Conservation (phyloP, 371 early-diverging fungal species). For the Mucor circinelloides region DNA sequence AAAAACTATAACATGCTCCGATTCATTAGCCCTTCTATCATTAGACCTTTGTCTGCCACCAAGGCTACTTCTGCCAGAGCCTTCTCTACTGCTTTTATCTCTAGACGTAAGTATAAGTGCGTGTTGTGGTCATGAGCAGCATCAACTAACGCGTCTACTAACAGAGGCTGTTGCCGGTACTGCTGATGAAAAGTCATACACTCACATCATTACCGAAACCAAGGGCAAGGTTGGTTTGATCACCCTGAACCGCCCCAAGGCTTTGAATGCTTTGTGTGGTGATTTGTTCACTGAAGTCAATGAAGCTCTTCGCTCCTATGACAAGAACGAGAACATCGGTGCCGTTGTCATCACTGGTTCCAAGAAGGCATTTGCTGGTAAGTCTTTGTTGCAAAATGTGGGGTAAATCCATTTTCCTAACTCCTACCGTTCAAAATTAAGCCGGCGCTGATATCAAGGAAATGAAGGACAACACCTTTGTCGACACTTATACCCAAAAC, state of each 20-base stretch:
- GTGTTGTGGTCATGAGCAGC: neutral
- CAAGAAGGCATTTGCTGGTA: conserved; percentile 95
- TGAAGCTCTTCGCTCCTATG: conserved; percentile 80
- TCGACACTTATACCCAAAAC: conserved; percentile 86
- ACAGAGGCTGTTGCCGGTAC: conserved; percentile 40
- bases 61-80: conserved; percentile 30
- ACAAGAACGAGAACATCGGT: conserved; percentile 79
- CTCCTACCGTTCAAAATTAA: conserved; percentile 21
- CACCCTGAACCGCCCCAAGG: conserved; percentile 94
- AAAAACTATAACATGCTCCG: conserved; percentile 34
- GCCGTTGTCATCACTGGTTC: conserved; percentile 96
- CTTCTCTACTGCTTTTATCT: conserved; percentile 38
- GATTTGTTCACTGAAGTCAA: conserved; percentile 92
- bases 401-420: neutral
- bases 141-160: neutral
- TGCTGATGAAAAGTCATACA: conserved; percentile 42
- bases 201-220: conserved; percentile 77
- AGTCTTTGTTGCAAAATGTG: neutral
- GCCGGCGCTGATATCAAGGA: conserved; percentile 99
- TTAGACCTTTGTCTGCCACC: conserved; percentile 42
- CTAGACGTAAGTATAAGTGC: conserved; percentile 32
- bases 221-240: conserved; percentile 88
- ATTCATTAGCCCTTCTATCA: conserved; percentile 41
- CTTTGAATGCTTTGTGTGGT: conserved; percentile 95
- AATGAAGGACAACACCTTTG: conserved; percentile 88